Evolutionary conservation across 2,329 filamentous ascomycete species (phyloP), one percentile per base, ranked within the genome.

Genomic region (Cryphonectria carpinicola): DNA sequence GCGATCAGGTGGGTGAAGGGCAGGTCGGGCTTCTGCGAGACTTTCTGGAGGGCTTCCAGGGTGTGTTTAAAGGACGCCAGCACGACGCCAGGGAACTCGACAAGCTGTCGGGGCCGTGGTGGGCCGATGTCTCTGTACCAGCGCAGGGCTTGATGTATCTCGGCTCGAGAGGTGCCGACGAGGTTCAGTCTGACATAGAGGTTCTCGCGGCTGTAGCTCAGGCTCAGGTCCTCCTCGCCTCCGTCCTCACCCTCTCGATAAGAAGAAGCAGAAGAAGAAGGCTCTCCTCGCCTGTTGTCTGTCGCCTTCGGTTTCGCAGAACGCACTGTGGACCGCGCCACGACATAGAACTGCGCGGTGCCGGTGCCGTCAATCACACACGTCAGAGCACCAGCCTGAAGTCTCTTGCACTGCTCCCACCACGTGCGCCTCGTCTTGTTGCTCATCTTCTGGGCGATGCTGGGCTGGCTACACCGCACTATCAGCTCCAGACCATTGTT

Each of bases 61-160:
- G 86, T 89, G 37, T 87, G 86, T 37, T 84, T 79, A 73, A 92
- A 91, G 0, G 89, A 83, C 0, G 85, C 83, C 2, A 90, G 79
- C 2, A 92, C 77, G 4, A 91, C 80, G 0, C 86, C 87, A 0
- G 89, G 89, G 69, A 92, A 91, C 73, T 92, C 89, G 1, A 91
- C 82, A 0, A 92, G 80, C 22, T 74, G 77, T 52, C 75, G 74
- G 60, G 17, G 22, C 1, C 61, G 69, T 0, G n/a, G 6, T 13
- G 32, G 46, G 0, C 71, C 75, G 43, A 74, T 70, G 11, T 70
- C 67, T 19, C 73, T 74, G 72, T 74, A 80, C 79, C 80, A 82
- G 2, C 68, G 65, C 7, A 82, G 74, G 1, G 76, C 74, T n/a
- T 76, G 70, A 0, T 65, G 11, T 1, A 80, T 58, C 35, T 78